These are phyloP conservation scores for Penicillium brevicompactum DNA, from an alignment of 2,329 filamentous ascomycete species.

Conservation along the genomic window DNA sequence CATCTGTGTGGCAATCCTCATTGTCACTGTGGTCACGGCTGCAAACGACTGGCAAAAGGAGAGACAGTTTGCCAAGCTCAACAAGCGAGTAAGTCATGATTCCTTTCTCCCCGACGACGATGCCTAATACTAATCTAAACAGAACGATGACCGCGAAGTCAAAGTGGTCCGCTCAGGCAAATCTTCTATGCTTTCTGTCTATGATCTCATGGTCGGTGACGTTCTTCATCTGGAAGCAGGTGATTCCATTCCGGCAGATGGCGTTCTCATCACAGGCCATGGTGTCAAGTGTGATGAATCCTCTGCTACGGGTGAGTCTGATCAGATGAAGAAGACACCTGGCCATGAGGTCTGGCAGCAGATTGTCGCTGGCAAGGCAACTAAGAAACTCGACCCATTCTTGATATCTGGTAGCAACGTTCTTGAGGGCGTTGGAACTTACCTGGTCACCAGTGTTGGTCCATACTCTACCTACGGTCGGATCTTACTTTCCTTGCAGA, in stretches of 20 bases:
- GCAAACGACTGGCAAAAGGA: constrained; percentile 71
- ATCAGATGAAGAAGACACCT: constrained; percentile 67
- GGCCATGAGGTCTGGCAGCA: constrained; percentile 62
- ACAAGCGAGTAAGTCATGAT: constrained; percentile 44
- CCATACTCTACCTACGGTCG: constrained; percentile 74
- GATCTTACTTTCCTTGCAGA: constrained; percentile 72
- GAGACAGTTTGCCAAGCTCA: constrained; percentile 65
- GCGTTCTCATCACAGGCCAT: constrained; percentile 67
- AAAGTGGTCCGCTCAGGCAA: constrained; percentile 69
- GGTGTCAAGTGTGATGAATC: constrained; percentile 73
- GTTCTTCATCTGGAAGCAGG: constrained; percentile 69
- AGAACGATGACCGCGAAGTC: constrained; percentile 66
- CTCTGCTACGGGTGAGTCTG: constrained; percentile 73
- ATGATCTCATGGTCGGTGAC: constrained; percentile 70
- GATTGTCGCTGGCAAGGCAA: constrained; percentile 55
- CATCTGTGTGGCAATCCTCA: constrained; percentile 66
- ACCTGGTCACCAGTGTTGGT: constrained; percentile 72
- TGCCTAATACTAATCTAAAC: constrained; percentile 27
- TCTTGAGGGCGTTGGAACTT: constrained; percentile 75
- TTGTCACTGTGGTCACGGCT: constrained; percentile 65
- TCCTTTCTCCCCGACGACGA: not conserved
- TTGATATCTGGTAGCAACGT: constrained; percentile 81
- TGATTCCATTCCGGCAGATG: constrained; percentile 71
- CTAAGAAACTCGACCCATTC: constrained; percentile 65
- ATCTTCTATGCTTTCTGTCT: constrained; percentile 63